Evolutionary conservation across 371 early-diverging fungal genomes (phyloP), one percentile per base, ranked within the genome.

Genomic region (Hamiltosporidium tvaerminnensis): DNA sequence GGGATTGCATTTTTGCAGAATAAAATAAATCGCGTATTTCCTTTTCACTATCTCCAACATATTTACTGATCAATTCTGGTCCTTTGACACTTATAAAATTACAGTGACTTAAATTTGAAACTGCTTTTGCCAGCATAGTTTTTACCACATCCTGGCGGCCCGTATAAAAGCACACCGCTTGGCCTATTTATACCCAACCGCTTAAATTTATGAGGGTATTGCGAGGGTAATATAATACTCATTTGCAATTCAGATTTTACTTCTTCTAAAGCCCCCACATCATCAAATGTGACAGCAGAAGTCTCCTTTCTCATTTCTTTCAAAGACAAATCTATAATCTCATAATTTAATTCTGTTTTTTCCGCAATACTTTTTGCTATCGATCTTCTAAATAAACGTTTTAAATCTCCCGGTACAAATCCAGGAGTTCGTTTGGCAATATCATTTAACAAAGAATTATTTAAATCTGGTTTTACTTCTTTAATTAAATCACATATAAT

Each of bases 61-160:
- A 99, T 83, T 96, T 99, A 80, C 91, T 96, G 48, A 97, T 79
- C 9, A 99, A 77, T 73, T 97, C 98, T 16, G 96, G 96, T 0
- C 98, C 98, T 73, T 94, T 94, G 55, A 98, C 91, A 38, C 88
- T 87, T 52, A 96, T 89, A 71, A 98, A 96, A 77, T 96, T 96
- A 70, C 89, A 91, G 61, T 88, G 85, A 68, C 86, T 87, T 75
- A 90, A 90, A 73, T 88, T 92, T 0, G 95, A 92, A 33, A 96
- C 89, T 0, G 96, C 97, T 74, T 92, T 92, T 16, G 96, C 97
- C 65, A 96, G 80, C 64, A 98, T 75, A 1, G 99, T 96, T 77
- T 77, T 98, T 98, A 55, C 99, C 99, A 79, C 92, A 92, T 66
- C 99, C 99, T 2, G 97, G 96, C 38, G 97, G 96, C 10, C 99